Percentiles rank a stretch among this genome's conserved stretches.
Evolutionary conservation across 192 early-diverging fungal species (phyloP).

Genomic region (Gamsiella multidivaricata): DNA sequence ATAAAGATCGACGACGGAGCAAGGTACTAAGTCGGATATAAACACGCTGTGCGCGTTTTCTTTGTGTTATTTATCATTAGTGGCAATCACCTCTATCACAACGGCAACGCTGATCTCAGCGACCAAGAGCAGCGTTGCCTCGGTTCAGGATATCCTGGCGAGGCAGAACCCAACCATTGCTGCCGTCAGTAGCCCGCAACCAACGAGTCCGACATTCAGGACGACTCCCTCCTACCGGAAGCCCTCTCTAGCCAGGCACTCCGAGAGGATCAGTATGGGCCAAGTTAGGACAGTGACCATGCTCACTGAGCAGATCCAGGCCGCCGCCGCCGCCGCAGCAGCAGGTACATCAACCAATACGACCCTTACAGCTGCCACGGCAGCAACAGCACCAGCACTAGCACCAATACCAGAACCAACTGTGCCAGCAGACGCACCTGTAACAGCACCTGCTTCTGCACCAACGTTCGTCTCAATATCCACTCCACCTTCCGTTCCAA

Average conservation of each 20-base stretch:
- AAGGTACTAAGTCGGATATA: not conserved
- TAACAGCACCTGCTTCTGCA: not conserved
- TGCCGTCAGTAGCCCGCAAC: slow-evolving; percentile 1
- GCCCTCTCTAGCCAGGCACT: slow-evolving; percentile 13
- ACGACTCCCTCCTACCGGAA: slow-evolving; percentile 22
- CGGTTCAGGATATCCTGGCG: slow-evolving; percentile 30
- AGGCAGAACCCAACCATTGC: slow-evolving; percentile 31
- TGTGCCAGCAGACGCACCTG: not conserved
- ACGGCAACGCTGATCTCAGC: slow-evolving; percentile 21
- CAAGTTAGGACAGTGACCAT: slow-evolving; percentile 22
- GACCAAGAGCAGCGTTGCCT: slow-evolving; percentile 6
- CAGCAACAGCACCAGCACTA: not conserved
- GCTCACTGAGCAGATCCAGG: slow-evolving; percentile 35
- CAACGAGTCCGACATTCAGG: not conserved
- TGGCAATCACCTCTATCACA: slow-evolving; percentile 17
- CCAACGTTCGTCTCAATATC: not conserved
- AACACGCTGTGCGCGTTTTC: not conserved
- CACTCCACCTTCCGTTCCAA: not conserved
- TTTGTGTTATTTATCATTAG: not conserved
- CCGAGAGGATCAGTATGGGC: slow-evolving; percentile 5
- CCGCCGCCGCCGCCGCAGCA: slow-evolving; percentile 19
- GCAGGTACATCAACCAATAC: not conserved
- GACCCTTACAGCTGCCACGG: not conserved
- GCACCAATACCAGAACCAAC: not conserved
- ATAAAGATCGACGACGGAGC: not conserved